Evolutionary conservation across 2,329 filamentous ascomycete species (phyloP).

Genomic region (Fragosphaeria purpurea): DNA sequence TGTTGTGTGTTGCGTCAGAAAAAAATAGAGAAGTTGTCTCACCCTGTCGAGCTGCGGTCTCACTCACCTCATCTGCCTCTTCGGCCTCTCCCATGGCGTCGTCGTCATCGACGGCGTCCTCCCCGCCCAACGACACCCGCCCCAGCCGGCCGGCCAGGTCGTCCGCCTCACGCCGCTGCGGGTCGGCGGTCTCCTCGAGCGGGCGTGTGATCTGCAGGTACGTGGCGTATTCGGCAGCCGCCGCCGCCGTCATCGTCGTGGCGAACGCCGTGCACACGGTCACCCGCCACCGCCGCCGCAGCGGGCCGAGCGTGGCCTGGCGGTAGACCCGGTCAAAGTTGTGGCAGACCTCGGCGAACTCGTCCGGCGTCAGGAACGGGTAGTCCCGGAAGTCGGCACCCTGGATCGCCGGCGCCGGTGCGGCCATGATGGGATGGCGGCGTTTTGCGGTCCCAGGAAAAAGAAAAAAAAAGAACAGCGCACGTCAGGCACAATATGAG

Average conservation of each 20-base stretch:
- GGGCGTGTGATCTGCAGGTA: conserved; percentile 48
- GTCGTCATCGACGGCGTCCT: conserved; percentile 25
- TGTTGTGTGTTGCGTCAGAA: conserved; percentile 15
- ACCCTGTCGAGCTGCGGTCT: no score
- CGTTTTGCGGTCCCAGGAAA: no score
- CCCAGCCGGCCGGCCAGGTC: conserved; percentile 38
- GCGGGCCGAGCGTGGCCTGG: conserved; percentile 44
- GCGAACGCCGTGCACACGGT: conserved; percentile 41
- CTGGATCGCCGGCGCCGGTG: no score
- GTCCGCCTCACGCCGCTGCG: conserved; percentile 25
- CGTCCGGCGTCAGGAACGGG: conserved; percentile 49
- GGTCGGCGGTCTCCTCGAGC: conserved; percentile 32
- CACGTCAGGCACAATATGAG: no score
- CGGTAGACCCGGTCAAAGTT: conserved; percentile 49
- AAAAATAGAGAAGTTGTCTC: neutral
- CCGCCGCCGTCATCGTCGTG: conserved; percentile 25
- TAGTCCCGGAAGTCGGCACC: conserved; percentile 40
- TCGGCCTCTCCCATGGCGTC: conserved; percentile 40
- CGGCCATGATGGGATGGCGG: no score
- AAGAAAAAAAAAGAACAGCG: no score
- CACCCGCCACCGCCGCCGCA: conserved; percentile 46
- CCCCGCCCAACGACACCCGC: conserved; percentile 31
- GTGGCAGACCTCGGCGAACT: conserved; percentile 58
- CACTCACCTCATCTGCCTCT: conserved; percentile 39
- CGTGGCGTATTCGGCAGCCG: conserved; percentile 36